Conservation (phyloP, 768 basidiomycete genomes). For the Phaeotremella fagi region DNA sequence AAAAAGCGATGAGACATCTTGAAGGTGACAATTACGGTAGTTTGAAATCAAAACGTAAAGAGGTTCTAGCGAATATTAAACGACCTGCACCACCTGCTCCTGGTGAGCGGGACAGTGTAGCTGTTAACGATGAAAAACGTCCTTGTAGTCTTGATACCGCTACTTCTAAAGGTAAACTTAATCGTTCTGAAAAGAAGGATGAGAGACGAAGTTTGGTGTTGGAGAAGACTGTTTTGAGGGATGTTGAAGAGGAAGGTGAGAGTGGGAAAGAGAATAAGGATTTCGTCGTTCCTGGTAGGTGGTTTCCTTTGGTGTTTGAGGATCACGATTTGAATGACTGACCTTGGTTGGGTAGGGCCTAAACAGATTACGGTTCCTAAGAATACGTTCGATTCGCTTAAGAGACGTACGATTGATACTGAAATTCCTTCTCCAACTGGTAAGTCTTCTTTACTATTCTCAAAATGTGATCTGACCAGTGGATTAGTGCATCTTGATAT, state of each 20-base stretch:
- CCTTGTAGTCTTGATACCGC: slow-evolving; percentile 21
- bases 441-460: background rate
- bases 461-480: background rate
- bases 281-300: background rate
- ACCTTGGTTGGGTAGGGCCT: too few species aligned
- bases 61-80: slow-evolving; percentile 23
- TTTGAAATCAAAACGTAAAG: slow-evolving; percentile 5
- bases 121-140: background rate
- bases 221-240: slow-evolving; percentile 12
- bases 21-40: too few species aligned
- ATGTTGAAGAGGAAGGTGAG: slow-evolving; percentile 15
- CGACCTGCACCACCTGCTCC: slow-evolving; percentile 36
- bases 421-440: background rate
- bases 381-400: background rate
- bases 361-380: background rate
- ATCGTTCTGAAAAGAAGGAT: too few species aligned
- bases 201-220: slow-evolving; percentile 21
- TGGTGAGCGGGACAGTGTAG: background rate
- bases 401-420: background rate
- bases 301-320: background rate
- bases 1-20: slow-evolving; percentile 29
- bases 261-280: slow-evolving; percentile 8
- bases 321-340: background rate
- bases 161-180: slow-evolving; percentile 2
- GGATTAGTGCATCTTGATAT: background rate